A percentile compares a stretch with the other conserved stretches of the same genome.
These are phyloP conservation scores for Hericium rajendrae DNA, from an alignment of 768 basidiomycete genomes.

Conservation along the genomic window DNA sequence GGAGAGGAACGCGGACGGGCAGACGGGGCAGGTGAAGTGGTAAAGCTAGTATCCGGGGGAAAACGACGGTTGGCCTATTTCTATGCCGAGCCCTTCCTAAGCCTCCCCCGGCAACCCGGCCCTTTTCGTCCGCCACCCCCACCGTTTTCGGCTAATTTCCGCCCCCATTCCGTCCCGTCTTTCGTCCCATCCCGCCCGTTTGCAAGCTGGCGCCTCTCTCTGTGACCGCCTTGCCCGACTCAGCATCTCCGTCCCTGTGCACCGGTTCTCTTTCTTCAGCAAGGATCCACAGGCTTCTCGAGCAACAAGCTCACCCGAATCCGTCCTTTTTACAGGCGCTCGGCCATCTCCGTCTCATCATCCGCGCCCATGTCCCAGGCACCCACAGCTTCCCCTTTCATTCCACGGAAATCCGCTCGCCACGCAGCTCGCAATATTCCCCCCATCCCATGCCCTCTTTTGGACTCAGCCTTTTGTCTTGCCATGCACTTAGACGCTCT, in stretches of 20 bases:
- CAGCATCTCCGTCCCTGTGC: too few species aligned
- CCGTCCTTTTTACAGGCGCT: background rate
- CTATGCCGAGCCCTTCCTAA: background rate
- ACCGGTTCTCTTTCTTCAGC: too few species aligned
- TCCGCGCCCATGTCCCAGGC: background rate
- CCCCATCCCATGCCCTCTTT: background rate
- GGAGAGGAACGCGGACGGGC: constrained; percentile 15
- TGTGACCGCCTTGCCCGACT: too few species aligned
- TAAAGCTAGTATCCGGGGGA: constrained; percentile 2
- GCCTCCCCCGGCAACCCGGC: background rate
- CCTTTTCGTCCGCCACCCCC: background rate
- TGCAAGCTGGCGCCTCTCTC: too few species aligned
- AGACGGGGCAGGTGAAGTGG: constrained; percentile 16
- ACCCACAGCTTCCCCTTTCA: background rate
- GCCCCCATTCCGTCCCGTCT: too few species aligned
- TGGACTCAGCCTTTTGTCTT: background rate
- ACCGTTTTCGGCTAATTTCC: background rate
- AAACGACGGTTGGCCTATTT: constrained; percentile 1
- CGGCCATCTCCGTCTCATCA: background rate
- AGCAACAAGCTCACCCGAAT: too few species aligned
- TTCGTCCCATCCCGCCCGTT: too few species aligned
- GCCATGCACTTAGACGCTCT: too few species aligned
- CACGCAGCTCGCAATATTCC: background rate
- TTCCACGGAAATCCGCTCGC: background rate
- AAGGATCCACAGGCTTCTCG: too few species aligned